Evolutionary conservation across 2,329 filamentous ascomycete species (phyloP).

Genomic region (Cercospora zeae-maydis): DNA sequence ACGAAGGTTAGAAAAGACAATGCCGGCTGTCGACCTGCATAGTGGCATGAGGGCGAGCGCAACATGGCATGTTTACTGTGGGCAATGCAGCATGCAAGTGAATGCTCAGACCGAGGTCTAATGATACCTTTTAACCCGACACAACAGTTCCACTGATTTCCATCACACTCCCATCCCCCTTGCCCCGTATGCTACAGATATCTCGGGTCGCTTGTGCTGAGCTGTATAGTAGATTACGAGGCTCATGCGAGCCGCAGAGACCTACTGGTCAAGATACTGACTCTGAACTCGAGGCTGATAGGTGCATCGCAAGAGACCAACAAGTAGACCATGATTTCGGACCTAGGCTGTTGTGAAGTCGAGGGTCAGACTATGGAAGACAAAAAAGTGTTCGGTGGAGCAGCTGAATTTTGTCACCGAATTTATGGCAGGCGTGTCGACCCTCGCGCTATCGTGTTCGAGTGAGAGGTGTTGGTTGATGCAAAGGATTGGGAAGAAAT

Average conservation of each 20-base stretch:
- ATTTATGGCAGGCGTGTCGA: background rate
- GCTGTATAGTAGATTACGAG: slow-evolving; percentile 38
- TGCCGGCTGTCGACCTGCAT: background rate
- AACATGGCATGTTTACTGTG: background rate
- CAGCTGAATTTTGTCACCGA: too few species aligned
- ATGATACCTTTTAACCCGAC: background rate
- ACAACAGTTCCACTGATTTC: background rate
- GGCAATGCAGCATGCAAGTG: background rate
- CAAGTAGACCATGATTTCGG: slow-evolving; percentile 31
- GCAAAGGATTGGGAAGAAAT: background rate
- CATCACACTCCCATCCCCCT: background rate
- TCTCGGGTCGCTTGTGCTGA: slow-evolving; percentile 42
- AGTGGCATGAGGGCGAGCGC: background rate
- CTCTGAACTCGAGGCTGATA: background rate
- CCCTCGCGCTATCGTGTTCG: background rate
- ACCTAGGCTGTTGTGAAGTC: slow-evolving; percentile 41
- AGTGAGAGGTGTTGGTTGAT: background rate
- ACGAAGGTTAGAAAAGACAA: background rate
- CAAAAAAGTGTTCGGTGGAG: too few species aligned
- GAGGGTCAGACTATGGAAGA: slow-evolving; percentile 38
- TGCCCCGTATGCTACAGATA: slow-evolving; percentile 40
- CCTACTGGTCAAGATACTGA: slow-evolving; percentile 35
- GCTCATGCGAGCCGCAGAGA: slow-evolving; percentile 29
- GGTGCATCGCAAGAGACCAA: slow-evolving; percentile 17
- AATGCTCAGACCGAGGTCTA: too few species aligned